Evolutionary conservation across 495 filamentous ascomycete species (phyloP).

Genomic region (Cercophora newfieldiana): DNA sequence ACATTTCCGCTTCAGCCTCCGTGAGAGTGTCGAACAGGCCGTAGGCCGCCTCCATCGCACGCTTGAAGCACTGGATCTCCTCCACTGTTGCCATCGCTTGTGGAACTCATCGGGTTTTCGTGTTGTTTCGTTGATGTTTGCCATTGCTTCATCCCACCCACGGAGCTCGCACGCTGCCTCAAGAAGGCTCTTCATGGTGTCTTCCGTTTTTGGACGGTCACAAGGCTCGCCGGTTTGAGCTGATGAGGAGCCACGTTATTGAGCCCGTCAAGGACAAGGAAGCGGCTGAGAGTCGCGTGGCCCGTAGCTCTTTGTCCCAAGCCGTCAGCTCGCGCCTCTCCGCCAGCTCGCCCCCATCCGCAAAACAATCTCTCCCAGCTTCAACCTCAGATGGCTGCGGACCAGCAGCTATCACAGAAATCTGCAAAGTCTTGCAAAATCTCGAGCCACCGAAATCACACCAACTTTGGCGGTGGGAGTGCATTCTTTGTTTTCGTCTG

Average conservation of each 20-base stretch:
- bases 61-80: conserved; percentile 34
- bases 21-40: conserved; percentile 39
- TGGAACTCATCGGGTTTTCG: conserved; percentile 2
- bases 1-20: conserved; percentile 23
- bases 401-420: no score
- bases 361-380: no score
- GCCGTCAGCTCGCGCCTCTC: no score
- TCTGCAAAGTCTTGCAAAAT: no score
- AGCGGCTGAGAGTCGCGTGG: background rate
- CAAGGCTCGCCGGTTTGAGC: background rate
- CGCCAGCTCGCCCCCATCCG: no score
- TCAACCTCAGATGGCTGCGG: no score
- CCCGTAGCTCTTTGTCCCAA: background rate
- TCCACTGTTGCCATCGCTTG: conserved; percentile 20
- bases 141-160: background rate
- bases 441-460: no score
- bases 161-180: background rate
- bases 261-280: background rate
- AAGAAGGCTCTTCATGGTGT: background rate
- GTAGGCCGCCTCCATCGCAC: conserved; percentile 45
- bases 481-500: background rate
- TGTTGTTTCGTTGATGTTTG: background rate
- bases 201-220: background rate
- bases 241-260: background rate
- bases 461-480: background rate